Evolutionary conservation across 2,329 filamentous ascomycete species (phyloP).

Genomic region (Fusarium sp.): DNA sequence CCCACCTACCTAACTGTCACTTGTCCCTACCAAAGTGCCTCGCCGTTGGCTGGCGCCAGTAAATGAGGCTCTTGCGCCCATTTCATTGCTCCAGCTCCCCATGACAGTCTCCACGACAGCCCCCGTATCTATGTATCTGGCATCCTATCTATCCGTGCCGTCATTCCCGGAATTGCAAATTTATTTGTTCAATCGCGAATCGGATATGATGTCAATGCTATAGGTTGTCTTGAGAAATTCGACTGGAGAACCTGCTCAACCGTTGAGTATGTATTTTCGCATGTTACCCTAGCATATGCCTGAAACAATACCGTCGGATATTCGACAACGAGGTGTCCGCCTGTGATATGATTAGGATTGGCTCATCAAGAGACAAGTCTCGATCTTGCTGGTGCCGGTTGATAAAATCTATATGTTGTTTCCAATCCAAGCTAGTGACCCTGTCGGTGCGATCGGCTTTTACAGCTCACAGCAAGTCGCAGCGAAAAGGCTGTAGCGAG

Average conservation of each 20-base stretch:
- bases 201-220: constrained; percentile 40
- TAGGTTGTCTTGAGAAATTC: constrained; percentile 26
- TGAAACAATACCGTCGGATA: constrained; percentile 41
- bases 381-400: constrained; percentile 5
- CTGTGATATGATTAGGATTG: constrained; percentile 24
- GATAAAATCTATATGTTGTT: not conserved
- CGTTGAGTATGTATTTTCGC: constrained; percentile 31
- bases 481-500: constrained; percentile 18
- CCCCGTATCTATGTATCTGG: constrained; percentile 5
- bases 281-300: constrained; percentile 22
- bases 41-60: constrained; percentile 25
- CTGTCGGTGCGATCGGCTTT: constrained; percentile 14
- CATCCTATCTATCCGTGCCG: constrained; percentile 42
- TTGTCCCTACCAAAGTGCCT: constrained; percentile 27
- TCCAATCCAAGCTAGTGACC: constrained; percentile 8
- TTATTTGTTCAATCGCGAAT: constrained; percentile 21
- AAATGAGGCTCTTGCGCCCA: constrained; percentile 39
- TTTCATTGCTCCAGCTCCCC: constrained; percentile 11
- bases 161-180: constrained; percentile 37
- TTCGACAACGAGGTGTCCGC: constrained; percentile 20
- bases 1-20: constrained; percentile 38
- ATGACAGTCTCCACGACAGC: constrained; percentile 8
- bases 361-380: constrained; percentile 11
- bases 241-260: constrained; percentile 1
- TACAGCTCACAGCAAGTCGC: constrained; percentile 21